Percentiles rank a stretch among this genome's conserved stretches.
These are phyloP conservation scores for Saksenaea oblongispora DNA, from an alignment of 371 early-diverging fungal species.

Conservation along the genomic window DNA sequence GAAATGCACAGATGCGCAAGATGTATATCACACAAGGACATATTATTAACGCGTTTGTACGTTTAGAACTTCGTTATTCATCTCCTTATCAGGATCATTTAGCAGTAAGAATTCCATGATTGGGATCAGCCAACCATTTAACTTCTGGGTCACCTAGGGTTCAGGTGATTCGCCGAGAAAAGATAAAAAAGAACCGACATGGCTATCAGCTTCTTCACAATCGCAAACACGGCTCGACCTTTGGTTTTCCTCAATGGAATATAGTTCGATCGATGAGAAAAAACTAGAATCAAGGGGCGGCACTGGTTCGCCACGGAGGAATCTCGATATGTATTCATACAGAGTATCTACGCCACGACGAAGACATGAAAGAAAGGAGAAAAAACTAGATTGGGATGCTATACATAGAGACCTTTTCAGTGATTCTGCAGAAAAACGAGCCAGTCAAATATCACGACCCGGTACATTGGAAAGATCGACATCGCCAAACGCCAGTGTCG, in stretches of 20 bases:
- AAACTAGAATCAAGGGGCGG: not conserved
- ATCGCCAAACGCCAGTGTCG: too few species aligned
- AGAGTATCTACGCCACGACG: not conserved
- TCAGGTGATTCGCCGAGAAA: not conserved
- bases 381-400: not conserved
- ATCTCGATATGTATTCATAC: slow-evolving; percentile 1
- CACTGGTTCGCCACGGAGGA: not conserved
- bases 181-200: not conserved
- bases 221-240: not conserved
- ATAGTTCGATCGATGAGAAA: not conserved
- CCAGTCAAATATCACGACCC: not conserved
- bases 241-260: not conserved
- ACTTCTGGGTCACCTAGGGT: not conserved
- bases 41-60: not conserved
- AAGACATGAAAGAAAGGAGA: not conserved
- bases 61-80: not conserved
- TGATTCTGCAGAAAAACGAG: not conserved
- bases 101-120: not conserved
- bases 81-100: not conserved
- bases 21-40: not conserved
- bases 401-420: not conserved
- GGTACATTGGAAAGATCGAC: not conserved
- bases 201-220: not conserved
- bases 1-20: not conserved
- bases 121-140: not conserved